A percentile compares a stretch with the other conserved stretches of the same genome.
Evolutionary conservation across 108 stramenopile genomes (phyloP).

Genomic region (Mayamaea pseudoterrestris): DNA sequence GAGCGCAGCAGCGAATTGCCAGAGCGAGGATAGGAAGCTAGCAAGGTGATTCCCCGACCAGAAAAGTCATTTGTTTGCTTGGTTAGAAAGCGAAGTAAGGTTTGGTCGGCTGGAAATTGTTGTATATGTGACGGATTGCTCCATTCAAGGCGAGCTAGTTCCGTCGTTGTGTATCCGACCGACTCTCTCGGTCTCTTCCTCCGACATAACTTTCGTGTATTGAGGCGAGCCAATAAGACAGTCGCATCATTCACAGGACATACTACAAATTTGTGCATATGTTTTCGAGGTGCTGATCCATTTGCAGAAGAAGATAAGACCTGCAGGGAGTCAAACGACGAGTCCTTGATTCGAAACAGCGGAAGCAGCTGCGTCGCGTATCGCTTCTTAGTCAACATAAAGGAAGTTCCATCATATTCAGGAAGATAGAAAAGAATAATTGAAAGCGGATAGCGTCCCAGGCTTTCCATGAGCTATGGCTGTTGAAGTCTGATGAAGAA

Average conservation of each 20-base stretch:
- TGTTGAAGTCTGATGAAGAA: no score
- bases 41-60: constrained; percentile 33
- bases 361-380: constrained; percentile 41
- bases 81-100: not conserved
- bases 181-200: constrained; percentile 22
- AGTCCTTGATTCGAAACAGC: constrained; percentile 22
- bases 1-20: constrained; percentile 81
- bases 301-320: no score
- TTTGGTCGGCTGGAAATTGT: constrained; percentile 1
- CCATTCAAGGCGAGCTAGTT: constrained; percentile 12
- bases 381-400: constrained; percentile 36
- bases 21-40: constrained; percentile 83
- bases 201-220: constrained; percentile 46
- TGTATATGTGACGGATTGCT: not conserved
- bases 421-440: constrained; percentile 54
- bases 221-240: constrained; percentile 52
- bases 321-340: constrained; percentile 10
- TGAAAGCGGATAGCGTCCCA: constrained; percentile 46
- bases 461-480: constrained; percentile 18
- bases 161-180: constrained; percentile 6
- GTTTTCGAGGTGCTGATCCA: constrained; percentile 11
- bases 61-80: not conserved
- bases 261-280: constrained; percentile 31
- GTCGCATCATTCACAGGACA: constrained; percentile 59
- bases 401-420: constrained; percentile 45